Evolutionary conservation across 148 eudicot species (phyloP).

Genomic region (Rhododendron kiyosumense): DNA sequence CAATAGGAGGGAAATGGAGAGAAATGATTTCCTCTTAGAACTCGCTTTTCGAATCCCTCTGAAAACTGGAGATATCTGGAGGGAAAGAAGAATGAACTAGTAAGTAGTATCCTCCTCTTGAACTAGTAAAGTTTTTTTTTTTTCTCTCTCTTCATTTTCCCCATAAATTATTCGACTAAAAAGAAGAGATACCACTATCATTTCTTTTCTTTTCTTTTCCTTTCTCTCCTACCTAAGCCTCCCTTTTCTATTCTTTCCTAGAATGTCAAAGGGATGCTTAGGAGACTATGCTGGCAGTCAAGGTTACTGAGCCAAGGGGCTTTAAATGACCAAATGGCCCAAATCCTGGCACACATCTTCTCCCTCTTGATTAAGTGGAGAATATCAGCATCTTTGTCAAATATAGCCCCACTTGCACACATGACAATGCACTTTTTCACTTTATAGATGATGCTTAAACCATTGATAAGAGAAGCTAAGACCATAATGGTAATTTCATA

Average conservation of each 20-base stretch:
- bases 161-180: background rate
- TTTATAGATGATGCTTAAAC: background rate
- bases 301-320: background rate
- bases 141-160: background rate
- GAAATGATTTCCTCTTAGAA: background rate
- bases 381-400: background rate
- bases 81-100: background rate
- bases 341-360: background rate
- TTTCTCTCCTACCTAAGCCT: background rate
- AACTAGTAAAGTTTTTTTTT: background rate
- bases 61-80: background rate
- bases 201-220: background rate
- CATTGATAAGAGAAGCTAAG: background rate
- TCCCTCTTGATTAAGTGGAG: background rate
- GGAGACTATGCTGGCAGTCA: background rate
- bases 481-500: background rate
- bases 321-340: background rate
- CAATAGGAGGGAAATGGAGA: background rate
- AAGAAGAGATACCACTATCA: background rate
- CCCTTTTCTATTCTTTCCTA: background rate
- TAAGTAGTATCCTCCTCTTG: background rate
- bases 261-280: background rate
- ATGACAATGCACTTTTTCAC: background rate
- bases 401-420: conserved; percentile 2
- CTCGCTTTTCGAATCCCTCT: background rate